Evolutionary conservation across 2,329 filamentous ascomycete genomes (phyloP).

Genomic region (Epichloe uncinata): DNA sequence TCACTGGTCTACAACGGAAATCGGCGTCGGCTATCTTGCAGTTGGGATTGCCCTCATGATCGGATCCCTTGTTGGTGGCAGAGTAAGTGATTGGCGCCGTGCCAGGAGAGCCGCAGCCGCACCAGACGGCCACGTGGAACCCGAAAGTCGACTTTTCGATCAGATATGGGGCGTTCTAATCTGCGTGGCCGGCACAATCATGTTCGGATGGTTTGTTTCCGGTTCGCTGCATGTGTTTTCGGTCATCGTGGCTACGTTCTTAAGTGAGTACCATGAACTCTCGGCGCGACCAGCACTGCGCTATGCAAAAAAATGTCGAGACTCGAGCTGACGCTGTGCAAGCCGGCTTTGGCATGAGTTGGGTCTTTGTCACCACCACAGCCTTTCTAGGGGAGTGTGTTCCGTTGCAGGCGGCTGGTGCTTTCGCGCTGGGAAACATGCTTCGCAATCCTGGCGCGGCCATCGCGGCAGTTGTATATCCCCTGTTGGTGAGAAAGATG

Average conservation of each 20-base stretch:
- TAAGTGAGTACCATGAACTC: conserved; percentile 12
- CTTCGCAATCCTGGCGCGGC: conserved; percentile 27
- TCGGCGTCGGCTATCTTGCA: conserved; percentile 24
- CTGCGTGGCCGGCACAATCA: conserved; percentile 21
- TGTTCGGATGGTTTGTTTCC: conserved; percentile 28
- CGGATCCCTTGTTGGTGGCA: conserved; percentile 24
- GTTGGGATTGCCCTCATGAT: conserved; percentile 13
- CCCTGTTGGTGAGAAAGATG: conserved; percentile 18
- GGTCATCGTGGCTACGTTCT: conserved; percentile 16
- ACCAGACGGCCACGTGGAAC: conserved; percentile 13
- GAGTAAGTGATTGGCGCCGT: conserved; percentile 23
- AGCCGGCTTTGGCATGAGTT: conserved; percentile 23
- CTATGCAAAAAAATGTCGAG: not conserved
- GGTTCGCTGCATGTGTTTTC: conserved; percentile 16
- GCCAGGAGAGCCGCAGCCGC: conserved; percentile 8
- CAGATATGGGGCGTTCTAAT: conserved; percentile 27
- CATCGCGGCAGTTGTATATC: conserved; percentile 23
- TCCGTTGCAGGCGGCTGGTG: conserved; percentile 23
- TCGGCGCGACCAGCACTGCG: not conserved
- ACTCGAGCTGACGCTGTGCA: conserved; percentile 2
- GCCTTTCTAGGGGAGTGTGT: conserved; percentile 27
- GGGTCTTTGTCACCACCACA: conserved; percentile 28
- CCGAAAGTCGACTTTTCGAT: conserved; percentile 25
- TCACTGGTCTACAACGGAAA: conserved; percentile 19
- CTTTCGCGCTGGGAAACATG: conserved; percentile 27